Conservation (phyloP, 106 monocot species). For the Dioscorea zingiberensis region DNA sequence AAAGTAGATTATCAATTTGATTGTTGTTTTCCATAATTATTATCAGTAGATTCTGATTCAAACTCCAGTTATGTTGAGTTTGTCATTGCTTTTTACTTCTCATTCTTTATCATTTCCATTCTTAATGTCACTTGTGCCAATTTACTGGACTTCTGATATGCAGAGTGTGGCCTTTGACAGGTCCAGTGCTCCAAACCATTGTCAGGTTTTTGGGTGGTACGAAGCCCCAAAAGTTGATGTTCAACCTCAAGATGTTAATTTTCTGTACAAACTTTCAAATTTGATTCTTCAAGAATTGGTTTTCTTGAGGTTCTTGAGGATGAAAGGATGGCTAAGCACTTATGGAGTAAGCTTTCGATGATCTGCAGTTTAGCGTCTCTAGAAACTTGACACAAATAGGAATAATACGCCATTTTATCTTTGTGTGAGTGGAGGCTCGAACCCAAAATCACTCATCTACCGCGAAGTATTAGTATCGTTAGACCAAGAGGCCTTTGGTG, state of each 20-base stretch:
- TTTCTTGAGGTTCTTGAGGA: too few species aligned
- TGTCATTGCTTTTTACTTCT: too few species aligned
- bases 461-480: not conserved
- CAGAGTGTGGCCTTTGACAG: constrained; percentile 90
- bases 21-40: too few species aligned
- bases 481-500: too few species aligned
- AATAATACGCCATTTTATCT: constrained; percentile 77
- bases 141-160: constrained; percentile 1
- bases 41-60: too few species aligned
- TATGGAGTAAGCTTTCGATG: constrained; percentile 51
- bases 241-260: too few species aligned
- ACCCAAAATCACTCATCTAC: not conserved
- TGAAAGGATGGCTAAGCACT: constrained; percentile 3
- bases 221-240: constrained; percentile 48
- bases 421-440: constrained; percentile 33
- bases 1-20: too few species aligned
- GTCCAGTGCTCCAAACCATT: constrained; percentile 75
- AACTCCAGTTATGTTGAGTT: too few species aligned
- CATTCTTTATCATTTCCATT: too few species aligned
- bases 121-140: too few species aligned
- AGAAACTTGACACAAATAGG: constrained; percentile 58
- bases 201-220: constrained; percentile 48
- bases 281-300: constrained; percentile 9
- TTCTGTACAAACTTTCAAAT: constrained; percentile 65
- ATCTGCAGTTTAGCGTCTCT: constrained; percentile 75